Conservation (phyloP, 768 basidiomycete genomes). For the Termitomyces sp. region DNA sequence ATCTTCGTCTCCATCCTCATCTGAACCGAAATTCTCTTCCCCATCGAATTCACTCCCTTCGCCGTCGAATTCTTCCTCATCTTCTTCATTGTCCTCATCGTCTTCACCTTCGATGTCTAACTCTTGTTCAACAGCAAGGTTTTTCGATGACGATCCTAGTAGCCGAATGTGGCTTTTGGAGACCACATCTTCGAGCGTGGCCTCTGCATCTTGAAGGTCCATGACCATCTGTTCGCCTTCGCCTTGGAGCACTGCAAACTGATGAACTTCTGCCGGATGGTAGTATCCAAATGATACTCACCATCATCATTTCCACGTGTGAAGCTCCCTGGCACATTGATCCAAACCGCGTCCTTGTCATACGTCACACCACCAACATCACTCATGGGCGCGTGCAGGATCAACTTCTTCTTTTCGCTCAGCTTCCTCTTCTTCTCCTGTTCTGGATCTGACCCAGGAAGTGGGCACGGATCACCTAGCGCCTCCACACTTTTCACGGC, state of each 20-base stretch:
- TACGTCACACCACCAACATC: constrained; percentile 95
- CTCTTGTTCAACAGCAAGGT: constrained; percentile 44
- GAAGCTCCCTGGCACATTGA: constrained; percentile 96
- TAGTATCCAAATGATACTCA: constrained; percentile 22
- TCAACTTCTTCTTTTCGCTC: constrained; percentile 89
- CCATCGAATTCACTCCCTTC: constrained; percentile 8
- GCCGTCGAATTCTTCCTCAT: constrained; percentile 16
- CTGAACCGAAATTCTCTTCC: constrained; percentile 10
- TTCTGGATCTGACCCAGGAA: constrained; percentile 89
- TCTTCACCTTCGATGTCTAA: constrained; percentile 27
- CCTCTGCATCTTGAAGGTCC: constrained; percentile 82
- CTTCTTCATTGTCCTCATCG: constrained; percentile 22
- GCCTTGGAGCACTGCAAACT: constrained; percentile 61
- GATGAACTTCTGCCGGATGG: background rate
- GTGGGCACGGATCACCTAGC: constrained; percentile 92
- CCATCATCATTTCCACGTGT: constrained; percentile 68
- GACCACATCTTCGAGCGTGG: constrained; percentile 82
- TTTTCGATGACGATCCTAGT: constrained; percentile 74
- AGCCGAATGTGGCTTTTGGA: constrained; percentile 77
- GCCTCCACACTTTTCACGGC: constrained; percentile 65
- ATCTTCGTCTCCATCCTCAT: constrained; percentile 9
- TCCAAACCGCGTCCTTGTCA: constrained; percentile 97
- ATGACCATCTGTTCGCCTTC: constrained; percentile 99
- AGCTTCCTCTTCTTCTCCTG: constrained; percentile 90
- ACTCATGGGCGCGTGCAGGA: constrained; percentile 98